Conservation (phyloP, 2,329 filamentous ascomycete species). For the Fusarium sp. region DNA sequence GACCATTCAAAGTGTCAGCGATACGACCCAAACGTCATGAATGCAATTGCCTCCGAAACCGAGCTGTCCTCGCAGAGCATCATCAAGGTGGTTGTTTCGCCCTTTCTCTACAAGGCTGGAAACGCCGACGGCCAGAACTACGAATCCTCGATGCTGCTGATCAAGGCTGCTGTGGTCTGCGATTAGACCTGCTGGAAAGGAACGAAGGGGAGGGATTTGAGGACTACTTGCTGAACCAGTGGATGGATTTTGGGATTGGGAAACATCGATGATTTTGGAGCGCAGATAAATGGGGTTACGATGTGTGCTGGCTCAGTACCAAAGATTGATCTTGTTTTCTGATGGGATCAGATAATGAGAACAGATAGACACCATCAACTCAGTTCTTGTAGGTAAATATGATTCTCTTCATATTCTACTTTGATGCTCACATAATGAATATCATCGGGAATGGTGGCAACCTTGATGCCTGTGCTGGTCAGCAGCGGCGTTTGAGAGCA, state of each 20-base stretch:
- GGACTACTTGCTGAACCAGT: not conserved
- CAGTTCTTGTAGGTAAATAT: too few species aligned
- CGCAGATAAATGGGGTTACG: not conserved
- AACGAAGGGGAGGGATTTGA: too few species aligned
- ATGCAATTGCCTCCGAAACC: fast-evolving
- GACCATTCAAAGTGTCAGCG: fast-evolving
- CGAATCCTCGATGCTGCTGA: not conserved
- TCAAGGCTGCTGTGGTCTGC: conserved; percentile 29
- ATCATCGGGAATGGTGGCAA: not conserved
- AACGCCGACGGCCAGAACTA: conserved; percentile 25
- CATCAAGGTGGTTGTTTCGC: conserved; percentile 1
- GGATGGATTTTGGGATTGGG: not conserved
- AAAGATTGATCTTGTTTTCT: not conserved
- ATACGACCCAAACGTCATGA: conserved; percentile 7
- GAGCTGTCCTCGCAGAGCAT: fast-evolving
- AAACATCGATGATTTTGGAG: not conserved
- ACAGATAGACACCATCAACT: not conserved
- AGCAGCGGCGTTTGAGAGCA: not conserved
- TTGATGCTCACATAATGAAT: not conserved
- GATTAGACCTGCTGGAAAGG: not conserved
- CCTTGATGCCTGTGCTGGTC: fast-evolving
- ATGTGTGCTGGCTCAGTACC: not conserved
- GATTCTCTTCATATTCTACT: not conserved
- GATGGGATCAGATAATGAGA: not conserved
- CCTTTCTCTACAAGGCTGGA: conserved; percentile 4